Conservation (phyloP, 345 rosid genomes). For the Moricandia moricandioides region DNA sequence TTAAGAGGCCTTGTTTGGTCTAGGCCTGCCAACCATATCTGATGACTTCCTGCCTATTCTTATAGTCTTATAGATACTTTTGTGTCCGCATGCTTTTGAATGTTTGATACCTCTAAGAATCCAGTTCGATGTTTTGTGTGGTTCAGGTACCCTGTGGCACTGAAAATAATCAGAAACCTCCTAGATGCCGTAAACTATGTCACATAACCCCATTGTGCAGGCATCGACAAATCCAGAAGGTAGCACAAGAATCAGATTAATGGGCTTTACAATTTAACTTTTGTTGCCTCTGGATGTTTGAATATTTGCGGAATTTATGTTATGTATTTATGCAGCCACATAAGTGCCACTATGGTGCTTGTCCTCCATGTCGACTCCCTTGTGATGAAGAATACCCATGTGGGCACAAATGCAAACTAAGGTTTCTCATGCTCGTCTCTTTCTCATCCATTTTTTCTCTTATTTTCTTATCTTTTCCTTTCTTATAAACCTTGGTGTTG, state of each 20-base stretch:
- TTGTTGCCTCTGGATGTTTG: not conserved
- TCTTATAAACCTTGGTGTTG: not conserved
- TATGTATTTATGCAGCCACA: slow-evolving; percentile 56
- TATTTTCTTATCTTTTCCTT: not conserved
- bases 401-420: slow-evolving; percentile 78
- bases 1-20: no score
- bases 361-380: slow-evolving; percentile 69
- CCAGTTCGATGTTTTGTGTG: slow-evolving; percentile 5
- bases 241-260: slow-evolving; percentile 33
- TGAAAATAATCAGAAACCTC: slow-evolving; percentile 85
- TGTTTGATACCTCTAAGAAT: not conserved
- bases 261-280: not conserved
- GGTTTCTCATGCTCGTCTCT: slow-evolving; percentile 41
- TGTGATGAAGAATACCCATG: slow-evolving; percentile 88
- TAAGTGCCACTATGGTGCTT: slow-evolving; percentile 92
- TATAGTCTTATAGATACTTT: not conserved
- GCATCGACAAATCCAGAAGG: slow-evolving; percentile 72
- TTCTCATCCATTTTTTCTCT: slow-evolving; percentile 4
- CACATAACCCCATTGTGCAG: slow-evolving; percentile 59
- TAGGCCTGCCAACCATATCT: no score
- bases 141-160: slow-evolving; percentile 96
- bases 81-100: not conserved
- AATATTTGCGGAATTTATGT: not conserved
- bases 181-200: slow-evolving; percentile 80
- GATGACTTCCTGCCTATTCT: no score